Conservation (phyloP, 2,329 filamentous ascomycete genomes). For the Plectosphaerella cucumerina region DNA sequence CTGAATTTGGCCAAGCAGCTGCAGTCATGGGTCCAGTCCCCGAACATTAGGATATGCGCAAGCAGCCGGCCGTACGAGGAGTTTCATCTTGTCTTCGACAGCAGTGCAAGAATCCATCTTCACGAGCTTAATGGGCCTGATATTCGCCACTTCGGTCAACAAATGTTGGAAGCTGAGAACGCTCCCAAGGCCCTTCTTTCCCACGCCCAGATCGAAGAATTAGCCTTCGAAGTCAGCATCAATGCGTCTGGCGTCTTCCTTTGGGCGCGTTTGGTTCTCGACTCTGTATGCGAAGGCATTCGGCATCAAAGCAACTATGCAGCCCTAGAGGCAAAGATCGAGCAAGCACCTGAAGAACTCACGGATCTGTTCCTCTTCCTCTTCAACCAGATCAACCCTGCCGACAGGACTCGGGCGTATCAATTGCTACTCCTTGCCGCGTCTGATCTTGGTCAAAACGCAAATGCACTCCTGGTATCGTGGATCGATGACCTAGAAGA, state of each 20-base stretch:
- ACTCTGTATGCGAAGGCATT: neutral
- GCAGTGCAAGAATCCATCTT: neutral
- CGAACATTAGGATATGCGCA: slow-evolving; percentile 2
- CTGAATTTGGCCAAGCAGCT: neutral
- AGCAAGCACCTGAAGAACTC: neutral
- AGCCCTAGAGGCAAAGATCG: neutral
- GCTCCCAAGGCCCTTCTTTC: neutral
- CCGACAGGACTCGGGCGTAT: neutral
- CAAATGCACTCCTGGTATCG: neutral
- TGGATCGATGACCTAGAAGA: neutral
- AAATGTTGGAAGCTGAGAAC: neutral
- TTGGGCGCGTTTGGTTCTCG: slow-evolving; percentile 1
- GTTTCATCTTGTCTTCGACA: slow-evolving; percentile 1
- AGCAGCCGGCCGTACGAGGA: slow-evolving; percentile 1
- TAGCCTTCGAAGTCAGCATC: neutral
- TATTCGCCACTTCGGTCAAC: neutral
- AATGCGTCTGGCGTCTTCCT: slow-evolving; percentile 2
- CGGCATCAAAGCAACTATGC: neutral
- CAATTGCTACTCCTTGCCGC: neutral
- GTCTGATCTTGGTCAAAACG: neutral
- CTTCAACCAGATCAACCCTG: neutral
- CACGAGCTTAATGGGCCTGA: slow-evolving; percentile 1
- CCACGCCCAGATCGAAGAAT: neutral
- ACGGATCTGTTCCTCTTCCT: neutral
- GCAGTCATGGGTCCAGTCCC: neutral